These are phyloP conservation scores for Penicillium macrosclerotiorum DNA, from an alignment of 495 filamentous ascomycete genomes.

Conservation along the genomic window DNA sequence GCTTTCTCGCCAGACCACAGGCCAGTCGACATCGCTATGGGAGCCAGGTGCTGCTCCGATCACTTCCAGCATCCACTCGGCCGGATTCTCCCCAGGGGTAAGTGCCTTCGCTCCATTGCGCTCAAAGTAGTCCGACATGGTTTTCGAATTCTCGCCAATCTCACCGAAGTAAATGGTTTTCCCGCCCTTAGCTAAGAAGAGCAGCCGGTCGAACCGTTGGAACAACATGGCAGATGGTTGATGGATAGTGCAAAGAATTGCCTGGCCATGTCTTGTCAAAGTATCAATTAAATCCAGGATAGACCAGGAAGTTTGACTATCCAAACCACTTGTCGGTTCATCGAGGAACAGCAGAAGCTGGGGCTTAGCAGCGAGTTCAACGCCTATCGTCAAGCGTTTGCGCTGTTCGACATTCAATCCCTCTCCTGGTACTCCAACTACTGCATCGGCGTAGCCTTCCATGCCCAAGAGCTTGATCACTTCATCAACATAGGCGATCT, in stretches of 20 bases:
- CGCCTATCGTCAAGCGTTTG: slow-evolving; percentile 79
- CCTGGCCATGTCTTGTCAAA: slow-evolving; percentile 81
- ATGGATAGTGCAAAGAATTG: slow-evolving; percentile 94
- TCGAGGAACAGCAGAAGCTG: slow-evolving; percentile 76
- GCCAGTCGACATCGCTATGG: slow-evolving; percentile 60
- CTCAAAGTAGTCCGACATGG: slow-evolving; percentile 78
- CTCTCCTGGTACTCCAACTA: slow-evolving; percentile 80
- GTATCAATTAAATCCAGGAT: slow-evolving; percentile 83
- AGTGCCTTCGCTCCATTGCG: slow-evolving; percentile 68
- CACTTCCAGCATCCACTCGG: slow-evolving; percentile 86
- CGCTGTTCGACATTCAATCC: slow-evolving; percentile 85
- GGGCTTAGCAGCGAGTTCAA: slow-evolving; percentile 82
- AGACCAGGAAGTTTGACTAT: slow-evolving; percentile 87
- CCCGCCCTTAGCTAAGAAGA: slow-evolving; percentile 80
- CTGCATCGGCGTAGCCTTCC: slow-evolving; percentile 76
- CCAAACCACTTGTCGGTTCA: slow-evolving; percentile 86
- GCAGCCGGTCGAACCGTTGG: slow-evolving; percentile 70
- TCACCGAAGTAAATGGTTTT: slow-evolving; percentile 88
- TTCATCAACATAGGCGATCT: slow-evolving; percentile 82
- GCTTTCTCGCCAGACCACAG: slow-evolving; percentile 71
- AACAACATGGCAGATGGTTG: slow-evolving; percentile 84
- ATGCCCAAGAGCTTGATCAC: slow-evolving; percentile 92
- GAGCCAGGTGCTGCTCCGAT: slow-evolving; percentile 77
- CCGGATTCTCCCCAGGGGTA: slow-evolving; percentile 64
- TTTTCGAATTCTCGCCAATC: slow-evolving; percentile 74